These are phyloP conservation scores for Gaeumannomyces sp. DNA, from an alignment of 2,329 filamentous ascomycete genomes.

Conservation along the genomic window DNA sequence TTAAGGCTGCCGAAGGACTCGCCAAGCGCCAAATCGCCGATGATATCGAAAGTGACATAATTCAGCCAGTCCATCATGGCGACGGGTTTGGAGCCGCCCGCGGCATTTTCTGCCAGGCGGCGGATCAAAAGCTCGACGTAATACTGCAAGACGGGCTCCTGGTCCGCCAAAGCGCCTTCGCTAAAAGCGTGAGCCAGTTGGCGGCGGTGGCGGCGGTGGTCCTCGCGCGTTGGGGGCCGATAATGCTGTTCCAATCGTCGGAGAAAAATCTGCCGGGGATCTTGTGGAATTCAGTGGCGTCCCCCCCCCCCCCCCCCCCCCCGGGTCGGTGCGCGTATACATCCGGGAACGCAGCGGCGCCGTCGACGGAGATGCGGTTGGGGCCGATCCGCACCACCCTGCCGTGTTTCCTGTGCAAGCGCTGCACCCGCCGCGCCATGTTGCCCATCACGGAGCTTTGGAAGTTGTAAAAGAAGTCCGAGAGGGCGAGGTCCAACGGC, in stretches of 20 bases:
- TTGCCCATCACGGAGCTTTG: background rate
- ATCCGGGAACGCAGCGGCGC: constrained; percentile 27
- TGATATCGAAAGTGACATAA: constrained; percentile 16
- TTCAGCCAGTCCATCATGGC: constrained; percentile 20
- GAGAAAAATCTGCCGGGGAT: background rate
- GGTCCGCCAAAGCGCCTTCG: constrained; percentile 19
- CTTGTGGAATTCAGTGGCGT: background rate
- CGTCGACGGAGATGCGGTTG: constrained; percentile 33
- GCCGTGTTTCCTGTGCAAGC: constrained; percentile 30
- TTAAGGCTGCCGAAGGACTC: constrained; percentile 16
- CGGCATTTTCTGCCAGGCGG: constrained; percentile 13
- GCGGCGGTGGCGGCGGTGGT: constrained; percentile 18
- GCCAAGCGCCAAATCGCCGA: constrained; percentile 12
- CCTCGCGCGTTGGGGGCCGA: constrained; percentile 23
- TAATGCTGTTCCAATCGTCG: background rate
- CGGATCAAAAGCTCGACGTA: constrained; percentile 17
- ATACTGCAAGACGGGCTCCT: constrained; percentile 18
- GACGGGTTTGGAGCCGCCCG: constrained; percentile 12
- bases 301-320: no score
- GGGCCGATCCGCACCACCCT: constrained; percentile 36
- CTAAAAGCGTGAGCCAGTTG: constrained; percentile 21
- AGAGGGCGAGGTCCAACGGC: background rate
- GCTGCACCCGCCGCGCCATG: constrained; percentile 9
- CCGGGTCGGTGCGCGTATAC: constrained; percentile 22
- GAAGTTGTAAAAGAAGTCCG: background rate